phyloP scores from a whole-genome alignment of 257 asterid species.

The Lithospermum erythrorhizon region DNA sequence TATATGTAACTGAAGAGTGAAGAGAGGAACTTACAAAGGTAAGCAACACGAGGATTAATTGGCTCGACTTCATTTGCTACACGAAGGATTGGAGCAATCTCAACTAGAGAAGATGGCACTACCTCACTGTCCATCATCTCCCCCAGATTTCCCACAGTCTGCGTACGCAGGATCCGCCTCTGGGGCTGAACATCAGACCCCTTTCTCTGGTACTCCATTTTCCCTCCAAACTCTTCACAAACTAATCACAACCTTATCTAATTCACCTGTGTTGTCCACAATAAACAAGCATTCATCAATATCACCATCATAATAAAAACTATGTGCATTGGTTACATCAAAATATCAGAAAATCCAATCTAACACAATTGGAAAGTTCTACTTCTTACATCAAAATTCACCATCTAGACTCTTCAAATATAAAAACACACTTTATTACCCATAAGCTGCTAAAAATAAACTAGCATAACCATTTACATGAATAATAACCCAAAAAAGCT shows the following conservation, averaged over 20 bases:
- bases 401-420: too few species aligned
- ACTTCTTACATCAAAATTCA: too few species aligned
- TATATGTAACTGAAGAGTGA: too few species aligned
- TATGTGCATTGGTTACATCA: too few species aligned
- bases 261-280: conserved; percentile 15
- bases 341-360: too few species aligned
- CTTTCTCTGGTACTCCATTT: conserved; percentile 90
- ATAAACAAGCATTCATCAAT: too few species aligned
- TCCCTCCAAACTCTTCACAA: conserved; percentile 17
- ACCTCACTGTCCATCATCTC: conserved; percentile 99
- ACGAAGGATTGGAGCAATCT: conserved; percentile 95
- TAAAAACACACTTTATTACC: too few species aligned
- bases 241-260: conserved; percentile 10
- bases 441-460: too few species aligned
- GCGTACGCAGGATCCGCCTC: conserved; percentile 84
- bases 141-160: conserved; percentile 83
- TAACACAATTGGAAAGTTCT: too few species aligned
- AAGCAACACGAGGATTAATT: conserved; percentile 85
- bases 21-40: conserved; percentile 61
- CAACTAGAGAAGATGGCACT: conserved; percentile 88
- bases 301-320: conserved; percentile 4
- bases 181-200: conserved; percentile 66
- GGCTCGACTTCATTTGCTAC: conserved; percentile 98
- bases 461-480: too few species aligned
- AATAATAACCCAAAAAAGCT: too few species aligned